A percentile compares a stretch with the other conserved stretches of the same genome.
phyloP scores from a whole-genome alignment of 2,329 filamentous ascomycete genomes.

The Thermochaetoides dissita region DNA sequence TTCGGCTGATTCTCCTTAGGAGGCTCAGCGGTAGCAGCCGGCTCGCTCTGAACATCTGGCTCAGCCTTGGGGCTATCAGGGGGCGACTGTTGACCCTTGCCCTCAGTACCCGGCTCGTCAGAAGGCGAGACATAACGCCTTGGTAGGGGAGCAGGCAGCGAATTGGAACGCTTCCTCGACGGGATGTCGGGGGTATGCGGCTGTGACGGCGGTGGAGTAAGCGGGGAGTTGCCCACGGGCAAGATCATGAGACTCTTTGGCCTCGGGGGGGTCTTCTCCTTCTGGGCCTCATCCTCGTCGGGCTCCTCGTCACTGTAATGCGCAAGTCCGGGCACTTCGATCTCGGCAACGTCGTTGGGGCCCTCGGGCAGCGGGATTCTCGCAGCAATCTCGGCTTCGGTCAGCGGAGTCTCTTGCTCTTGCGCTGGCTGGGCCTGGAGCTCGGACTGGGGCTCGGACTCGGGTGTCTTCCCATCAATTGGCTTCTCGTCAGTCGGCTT shows the following conservation, averaged over 20 bases:
- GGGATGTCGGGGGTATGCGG: constrained; percentile 23
- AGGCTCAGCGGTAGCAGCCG: neutral
- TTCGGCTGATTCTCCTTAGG: neutral
- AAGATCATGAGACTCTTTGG: constrained; percentile 34
- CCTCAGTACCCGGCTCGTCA: neutral
- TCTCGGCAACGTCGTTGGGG: constrained; percentile 60
- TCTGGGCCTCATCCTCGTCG: constrained; percentile 24
- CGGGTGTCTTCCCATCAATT: too few relatives aligned
- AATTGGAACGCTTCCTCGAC: constrained; percentile 32
- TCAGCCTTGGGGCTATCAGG: neutral
- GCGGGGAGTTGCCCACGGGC: constrained; percentile 16
- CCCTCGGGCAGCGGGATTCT: constrained; percentile 55
- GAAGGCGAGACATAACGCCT: constrained; percentile 3
- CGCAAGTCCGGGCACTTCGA: constrained; percentile 61
- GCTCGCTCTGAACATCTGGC: too few relatives aligned
- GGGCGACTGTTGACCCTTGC: neutral
- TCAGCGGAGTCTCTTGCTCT: too few relatives aligned
- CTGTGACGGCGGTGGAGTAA: constrained; percentile 22
- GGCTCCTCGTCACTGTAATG: constrained; percentile 49
- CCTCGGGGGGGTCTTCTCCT: constrained; percentile 21
- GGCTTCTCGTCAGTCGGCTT: too few relatives aligned
- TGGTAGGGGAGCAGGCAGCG: constrained; percentile 29
- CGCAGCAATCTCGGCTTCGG: constrained; percentile 27
- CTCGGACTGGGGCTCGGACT: too few relatives aligned
- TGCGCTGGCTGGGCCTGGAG: too few relatives aligned